Evolutionary conservation across 139 green algal species (phyloP), one percentile per base, ranked within the genome.

Genomic region (Chlamydomonas applanata): DNA sequence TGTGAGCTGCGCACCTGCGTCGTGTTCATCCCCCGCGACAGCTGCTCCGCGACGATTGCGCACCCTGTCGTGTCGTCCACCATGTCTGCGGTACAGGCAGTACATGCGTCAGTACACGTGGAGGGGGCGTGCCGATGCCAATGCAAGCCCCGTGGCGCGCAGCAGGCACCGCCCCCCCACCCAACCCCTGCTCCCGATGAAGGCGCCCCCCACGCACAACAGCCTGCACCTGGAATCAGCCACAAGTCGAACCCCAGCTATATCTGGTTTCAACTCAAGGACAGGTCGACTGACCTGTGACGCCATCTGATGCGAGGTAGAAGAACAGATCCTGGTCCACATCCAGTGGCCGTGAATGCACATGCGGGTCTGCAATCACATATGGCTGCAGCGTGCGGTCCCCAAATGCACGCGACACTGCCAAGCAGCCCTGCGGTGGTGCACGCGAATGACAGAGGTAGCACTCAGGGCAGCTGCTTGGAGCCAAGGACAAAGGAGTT

Each of bases 401-500:
- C 32, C 73, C 73, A 66, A 79, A 79, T 1, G 73, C 73, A 17
- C 73, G 62, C 4, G 73, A 79, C 32, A 79, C 73, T 9, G 73
- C 73, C 32, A 79, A 45, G 63, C 73, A 79, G 32, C 73, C 73
- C 73, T 78, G 60, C 72, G n/a, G n/a, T n/a, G n/a, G n/a, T n/a
- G n/a, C n/a, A n/a, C n/a, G n/a, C n/a, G n/a, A n/a, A n/a, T n/a
- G n/a, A n/a, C n/a, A n/a, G n/a, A n/a, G n/a, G n/a, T n/a, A n/a
- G n/a, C n/a, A n/a, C n/a, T n/a, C n/a, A n/a, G n/a, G n/a, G n/a
- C n/a, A n/a, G n/a, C n/a, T n/a, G n/a, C n/a, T n/a, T n/a, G n/a
- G n/a, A n/a, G n/a, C n/a, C n/a, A n/a, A n/a, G n/a, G n/a, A n/a
- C n/a, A n/a, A n/a, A n/a, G n/a, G n/a, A n/a, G n/a, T n/a, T n/a